Conservation (phyloP, 495 filamentous ascomycete genomes). For the Annulohypoxylon maeteangense region DNA sequence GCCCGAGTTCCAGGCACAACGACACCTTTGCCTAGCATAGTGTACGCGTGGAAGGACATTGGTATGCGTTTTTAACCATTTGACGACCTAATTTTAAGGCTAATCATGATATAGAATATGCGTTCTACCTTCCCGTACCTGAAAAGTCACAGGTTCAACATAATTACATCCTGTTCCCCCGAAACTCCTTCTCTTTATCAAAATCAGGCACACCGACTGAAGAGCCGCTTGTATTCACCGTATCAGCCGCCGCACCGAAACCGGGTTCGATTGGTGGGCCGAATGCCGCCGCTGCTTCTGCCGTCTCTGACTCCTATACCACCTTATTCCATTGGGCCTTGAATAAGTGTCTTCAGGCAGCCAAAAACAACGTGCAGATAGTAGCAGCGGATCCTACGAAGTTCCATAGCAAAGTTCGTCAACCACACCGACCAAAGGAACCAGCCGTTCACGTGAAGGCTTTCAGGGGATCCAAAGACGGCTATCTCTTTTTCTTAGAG, state of each 20-base stretch:
- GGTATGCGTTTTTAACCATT: slow-evolving; percentile 61
- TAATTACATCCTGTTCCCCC: slow-evolving; percentile 90
- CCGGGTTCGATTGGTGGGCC: slow-evolving; percentile 61
- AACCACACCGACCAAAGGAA: slow-evolving; percentile 89
- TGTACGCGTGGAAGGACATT: slow-evolving; percentile 74
- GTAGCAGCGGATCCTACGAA: slow-evolving; percentile 75
- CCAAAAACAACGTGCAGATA: slow-evolving; percentile 66
- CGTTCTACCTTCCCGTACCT: slow-evolving; percentile 85
- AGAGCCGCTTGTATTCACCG: slow-evolving; percentile 87
- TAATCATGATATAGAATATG: slow-evolving; percentile 67
- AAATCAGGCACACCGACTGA: slow-evolving; percentile 46
- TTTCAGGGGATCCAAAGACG: slow-evolving; percentile 93
- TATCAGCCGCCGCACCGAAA: slow-evolving; percentile 78
- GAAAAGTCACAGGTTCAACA: slow-evolving; percentile 89
- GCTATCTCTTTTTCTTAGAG: slow-evolving; percentile 88
- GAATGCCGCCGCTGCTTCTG: slow-evolving; percentile 56
- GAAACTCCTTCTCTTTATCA: slow-evolving; percentile 64
- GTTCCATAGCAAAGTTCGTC: slow-evolving; percentile 79
- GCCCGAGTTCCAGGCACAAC: slow-evolving; percentile 72
- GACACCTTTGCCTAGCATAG: slow-evolving; percentile 73
- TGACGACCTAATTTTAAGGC: neutral
- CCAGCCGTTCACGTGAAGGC: slow-evolving; percentile 93
- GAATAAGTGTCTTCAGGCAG: slow-evolving; percentile 67
- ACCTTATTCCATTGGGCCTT: slow-evolving; percentile 71
- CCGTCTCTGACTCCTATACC: slow-evolving; percentile 68